phyloP scores from a whole-genome alignment of 192 early-diverging fungal genomes.

The Podila verticillata region DNA sequence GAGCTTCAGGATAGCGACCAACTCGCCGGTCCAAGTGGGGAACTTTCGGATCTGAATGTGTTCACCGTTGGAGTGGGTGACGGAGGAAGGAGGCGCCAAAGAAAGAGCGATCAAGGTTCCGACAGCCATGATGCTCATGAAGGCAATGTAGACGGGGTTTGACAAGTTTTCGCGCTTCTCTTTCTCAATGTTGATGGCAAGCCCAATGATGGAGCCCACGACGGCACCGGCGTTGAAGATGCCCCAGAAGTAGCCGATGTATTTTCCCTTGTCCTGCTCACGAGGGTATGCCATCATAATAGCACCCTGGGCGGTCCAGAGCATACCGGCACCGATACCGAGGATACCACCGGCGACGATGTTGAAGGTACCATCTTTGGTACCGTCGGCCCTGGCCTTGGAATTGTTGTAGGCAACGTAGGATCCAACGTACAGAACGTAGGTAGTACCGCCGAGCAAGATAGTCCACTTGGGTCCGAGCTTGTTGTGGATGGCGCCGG shows the following conservation, averaged over 20 bases:
- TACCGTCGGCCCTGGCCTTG: too few species aligned
- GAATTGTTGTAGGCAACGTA: slow-evolving; percentile 70
- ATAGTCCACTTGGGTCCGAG: slow-evolving; percentile 71
- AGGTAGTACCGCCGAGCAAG: slow-evolving; percentile 69
- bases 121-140: slow-evolving; percentile 69
- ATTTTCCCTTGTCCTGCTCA: slow-evolving; percentile 76
- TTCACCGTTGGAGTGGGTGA: slow-evolving; percentile 69
- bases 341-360: slow-evolving; percentile 77
- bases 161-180: too few species aligned
- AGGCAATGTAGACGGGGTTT: slow-evolving; percentile 76
- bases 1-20: slow-evolving; percentile 55
- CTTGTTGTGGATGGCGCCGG: slow-evolving; percentile 77
- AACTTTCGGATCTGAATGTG: slow-evolving; percentile 68
- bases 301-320: slow-evolving; percentile 74
- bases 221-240: slow-evolving; percentile 80
- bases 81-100: slow-evolving; percentile 62
- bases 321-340: slow-evolving; percentile 76
- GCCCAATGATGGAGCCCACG: slow-evolving; percentile 74
- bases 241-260: slow-evolving; percentile 83
- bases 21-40: slow-evolving; percentile 65
- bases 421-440: slow-evolving; percentile 78
- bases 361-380: slow-evolving; percentile 58
- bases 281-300: slow-evolving; percentile 84
- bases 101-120: slow-evolving; percentile 62
- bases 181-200: slow-evolving; percentile 48